Evolutionary conservation across 208 protist genomes (phyloP).

Genomic region (Trypanosoma conorhini): DNA sequence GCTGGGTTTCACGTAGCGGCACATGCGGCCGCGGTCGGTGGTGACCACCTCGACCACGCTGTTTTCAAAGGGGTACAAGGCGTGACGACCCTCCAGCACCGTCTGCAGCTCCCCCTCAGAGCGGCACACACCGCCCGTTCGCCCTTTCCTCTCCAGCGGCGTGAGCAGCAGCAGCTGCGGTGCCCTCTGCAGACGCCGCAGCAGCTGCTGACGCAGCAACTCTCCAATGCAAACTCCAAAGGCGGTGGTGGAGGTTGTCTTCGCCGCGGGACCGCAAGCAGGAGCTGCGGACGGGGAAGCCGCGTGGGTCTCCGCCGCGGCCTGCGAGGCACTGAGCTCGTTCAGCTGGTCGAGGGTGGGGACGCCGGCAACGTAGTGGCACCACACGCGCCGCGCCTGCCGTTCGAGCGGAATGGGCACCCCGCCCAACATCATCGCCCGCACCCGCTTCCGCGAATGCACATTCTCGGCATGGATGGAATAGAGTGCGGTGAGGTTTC

Average conservation of each 20-base stretch:
- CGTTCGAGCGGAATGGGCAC: conserved; percentile 31
- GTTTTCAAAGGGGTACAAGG: conserved; percentile 52
- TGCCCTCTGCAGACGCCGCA: conserved; percentile 10
- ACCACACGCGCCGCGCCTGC: conserved; percentile 32
- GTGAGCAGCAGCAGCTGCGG: conserved; percentile 17
- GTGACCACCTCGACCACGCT: conserved; percentile 75
- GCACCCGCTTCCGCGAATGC: conserved; percentile 36
- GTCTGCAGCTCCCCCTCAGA: conserved; percentile 22
- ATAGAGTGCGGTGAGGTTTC: conserved; percentile 28
- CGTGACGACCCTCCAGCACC: conserved; percentile 42
- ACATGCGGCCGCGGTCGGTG: conserved; percentile 51
- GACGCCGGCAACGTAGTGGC: conserved; percentile 33
- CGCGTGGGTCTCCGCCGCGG: background rate
- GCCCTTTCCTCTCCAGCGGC: background rate
- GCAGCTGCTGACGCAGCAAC: conserved; percentile 16
- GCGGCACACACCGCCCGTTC: background rate
- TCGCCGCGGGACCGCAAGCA: background rate
- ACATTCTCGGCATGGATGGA: conserved; percentile 52
- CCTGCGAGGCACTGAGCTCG: conserved; percentile 13
- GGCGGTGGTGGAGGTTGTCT: background rate
- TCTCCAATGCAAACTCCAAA: conserved; percentile 15
- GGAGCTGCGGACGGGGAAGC: background rate
- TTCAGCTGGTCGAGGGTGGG: conserved; percentile 41
- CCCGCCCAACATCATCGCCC: conserved; percentile 40
- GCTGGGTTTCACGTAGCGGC: conserved; percentile 64